Evolutionary conservation across 352 stramenopile genomes (phyloP).

Genomic region (Phytophthora pinifolia): DNA sequence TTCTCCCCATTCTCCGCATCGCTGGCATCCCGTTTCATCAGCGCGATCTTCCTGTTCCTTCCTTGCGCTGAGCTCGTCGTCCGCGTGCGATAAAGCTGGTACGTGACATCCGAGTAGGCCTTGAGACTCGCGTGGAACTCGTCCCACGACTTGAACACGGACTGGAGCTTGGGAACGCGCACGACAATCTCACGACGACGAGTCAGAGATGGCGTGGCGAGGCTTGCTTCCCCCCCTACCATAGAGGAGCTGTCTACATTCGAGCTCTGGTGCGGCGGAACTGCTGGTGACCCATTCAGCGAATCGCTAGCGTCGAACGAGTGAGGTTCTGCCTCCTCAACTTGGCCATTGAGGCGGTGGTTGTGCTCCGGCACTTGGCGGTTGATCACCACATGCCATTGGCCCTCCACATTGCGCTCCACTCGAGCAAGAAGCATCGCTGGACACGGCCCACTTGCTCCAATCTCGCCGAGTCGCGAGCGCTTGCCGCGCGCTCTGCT

Average conservation of each 20-base stretch:
- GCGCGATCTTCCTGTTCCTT: conserved; percentile 70
- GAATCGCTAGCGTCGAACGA: conserved; percentile 7
- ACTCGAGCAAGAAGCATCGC: conserved; percentile 69
- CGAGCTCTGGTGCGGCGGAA: background rate
- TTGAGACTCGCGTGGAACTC: conserved; percentile 63
- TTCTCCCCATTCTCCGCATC: conserved; percentile 41
- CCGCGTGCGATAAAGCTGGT: conserved; percentile 73
- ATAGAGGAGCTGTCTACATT: conserved; percentile 13
- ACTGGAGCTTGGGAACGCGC: conserved; percentile 54
- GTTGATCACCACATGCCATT: conserved; percentile 70
- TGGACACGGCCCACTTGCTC: conserved; percentile 39
- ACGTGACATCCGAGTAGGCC: conserved; percentile 64
- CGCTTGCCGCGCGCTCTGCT: conserved; percentile 55
- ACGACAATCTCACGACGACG: conserved; percentile 56
- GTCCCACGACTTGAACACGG: conserved; percentile 65
- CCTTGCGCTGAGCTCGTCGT: conserved; percentile 72
- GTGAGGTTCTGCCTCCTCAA: conserved; percentile 16
- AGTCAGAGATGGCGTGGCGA: background rate
- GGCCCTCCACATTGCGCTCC: conserved; percentile 61
- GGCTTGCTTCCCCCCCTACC: conserved; percentile 15
- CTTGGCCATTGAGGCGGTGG: conserved; percentile 34
- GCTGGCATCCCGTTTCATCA: conserved; percentile 35
- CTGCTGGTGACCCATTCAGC: conserved; percentile 3
- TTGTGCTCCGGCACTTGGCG: conserved; percentile 70
- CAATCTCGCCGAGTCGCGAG: conserved; percentile 10